Conservation (phyloP, 2,329 filamentous ascomycete species). For the Fusarium albosuccineum region DNA sequence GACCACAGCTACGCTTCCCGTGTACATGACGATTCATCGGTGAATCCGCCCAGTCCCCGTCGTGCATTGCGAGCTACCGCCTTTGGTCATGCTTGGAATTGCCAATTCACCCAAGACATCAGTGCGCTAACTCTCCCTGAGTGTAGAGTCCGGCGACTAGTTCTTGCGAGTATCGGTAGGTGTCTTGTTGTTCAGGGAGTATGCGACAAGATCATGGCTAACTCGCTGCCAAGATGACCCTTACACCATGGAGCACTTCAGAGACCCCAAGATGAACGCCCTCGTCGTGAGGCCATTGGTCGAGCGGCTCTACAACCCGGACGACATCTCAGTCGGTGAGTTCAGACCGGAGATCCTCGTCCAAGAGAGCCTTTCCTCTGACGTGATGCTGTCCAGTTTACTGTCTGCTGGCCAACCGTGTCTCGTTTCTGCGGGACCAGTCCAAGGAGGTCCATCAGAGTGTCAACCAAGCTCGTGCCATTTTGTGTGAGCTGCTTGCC, state of each 20-base stretch:
- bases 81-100: conserved; percentile 2
- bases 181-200: neutral
- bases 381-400: conserved; percentile 64
- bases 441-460: conserved; percentile 75
- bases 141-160: conserved; percentile 46
- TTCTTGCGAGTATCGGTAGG: conserved; percentile 47
- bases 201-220: conserved; percentile 6
- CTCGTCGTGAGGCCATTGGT: conserved; percentile 77
- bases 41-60: conserved; percentile 31
- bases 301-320: conserved; percentile 73
- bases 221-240: conserved; percentile 52
- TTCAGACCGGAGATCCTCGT: neutral
- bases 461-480: conserved; percentile 75
- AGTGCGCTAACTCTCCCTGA: conserved; percentile 44
- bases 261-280: conserved; percentile 75
- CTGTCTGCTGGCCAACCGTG: conserved; percentile 77
- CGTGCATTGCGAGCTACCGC: neutral
- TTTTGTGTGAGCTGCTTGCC: conserved; percentile 77
- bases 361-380: neutral
- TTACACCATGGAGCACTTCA: conserved; percentile 70
- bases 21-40: conserved; percentile 49
- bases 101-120: conserved; percentile 1
- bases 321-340: conserved; percentile 73
- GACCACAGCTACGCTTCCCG: conserved; percentile 38
- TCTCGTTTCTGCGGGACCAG: conserved; percentile 77